phyloP scores from a whole-genome alignment of 805 yeast species.

The Candida insectorum region DNA sequence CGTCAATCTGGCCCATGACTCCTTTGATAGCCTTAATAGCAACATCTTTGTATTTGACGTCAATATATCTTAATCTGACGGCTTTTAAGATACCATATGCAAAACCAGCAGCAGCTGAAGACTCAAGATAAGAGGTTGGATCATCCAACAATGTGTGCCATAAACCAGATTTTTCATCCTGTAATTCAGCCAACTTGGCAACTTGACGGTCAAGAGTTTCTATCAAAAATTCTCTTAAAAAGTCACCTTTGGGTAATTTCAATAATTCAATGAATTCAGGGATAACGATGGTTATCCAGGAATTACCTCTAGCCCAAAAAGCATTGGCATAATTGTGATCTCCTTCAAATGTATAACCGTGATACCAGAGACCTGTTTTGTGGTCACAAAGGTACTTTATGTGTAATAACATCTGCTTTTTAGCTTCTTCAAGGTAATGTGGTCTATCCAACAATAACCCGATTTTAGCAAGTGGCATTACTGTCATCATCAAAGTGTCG shows the following conservation, averaged over 20 bases:
- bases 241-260: constrained; percentile 22
- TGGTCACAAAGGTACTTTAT: constrained; percentile 26
- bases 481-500: constrained; percentile 34
- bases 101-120: constrained; percentile 35
- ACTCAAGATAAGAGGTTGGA: constrained; percentile 24
- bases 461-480: constrained; percentile 32
- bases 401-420: constrained; percentile 29
- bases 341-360: constrained; percentile 27
- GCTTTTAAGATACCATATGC: constrained; percentile 34
- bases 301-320: constrained; percentile 35
- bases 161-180: constrained; percentile 24
- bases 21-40: constrained; percentile 30
- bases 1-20: constrained; percentile 23
- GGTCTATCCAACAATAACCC: constrained; percentile 25
- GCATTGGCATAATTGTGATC: constrained; percentile 23
- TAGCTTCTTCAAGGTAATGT: constrained; percentile 30
- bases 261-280: constrained; percentile 34
- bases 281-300: constrained; percentile 35
- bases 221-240: constrained; percentile 21
- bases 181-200: constrained; percentile 19
- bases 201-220: constrained; percentile 30
- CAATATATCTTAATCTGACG: constrained; percentile 23
- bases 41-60: constrained; percentile 17
- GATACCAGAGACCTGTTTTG: constrained; percentile 29
- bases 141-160: constrained; percentile 34